Evolutionary conservation across 345 rosid species (phyloP).

Genomic region (Corchorus olitorius): DNA sequence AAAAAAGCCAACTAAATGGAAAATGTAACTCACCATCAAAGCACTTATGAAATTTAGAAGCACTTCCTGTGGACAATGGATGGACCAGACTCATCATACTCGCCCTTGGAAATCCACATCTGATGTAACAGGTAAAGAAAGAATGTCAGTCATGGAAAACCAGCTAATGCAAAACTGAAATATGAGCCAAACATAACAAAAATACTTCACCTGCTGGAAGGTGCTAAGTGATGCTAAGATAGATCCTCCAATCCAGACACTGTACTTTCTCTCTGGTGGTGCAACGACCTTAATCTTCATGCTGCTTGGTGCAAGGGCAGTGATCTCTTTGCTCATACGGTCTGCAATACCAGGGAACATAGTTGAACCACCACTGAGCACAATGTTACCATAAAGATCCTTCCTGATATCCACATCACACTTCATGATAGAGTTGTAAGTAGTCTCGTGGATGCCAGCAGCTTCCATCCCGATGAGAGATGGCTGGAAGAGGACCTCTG

Average conservation of each 20-base stretch:
- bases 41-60: conserved; percentile 38
- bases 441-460: conserved; percentile 72
- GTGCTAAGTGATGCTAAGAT: conserved; percentile 78
- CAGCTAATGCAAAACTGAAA: not conserved
- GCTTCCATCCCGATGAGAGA: conserved; percentile 73
- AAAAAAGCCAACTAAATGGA: conserved; percentile 48
- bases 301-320: conserved; percentile 44
- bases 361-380: conserved; percentile 68
- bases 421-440: conserved; percentile 70
- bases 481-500: conserved; percentile 68
- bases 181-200: not conserved
- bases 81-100: conserved; percentile 72
- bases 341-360: conserved; percentile 77
- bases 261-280: conserved; percentile 34
- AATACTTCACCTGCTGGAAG: conserved; percentile 61
- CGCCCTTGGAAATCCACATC: conserved; percentile 70
- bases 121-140: conserved; percentile 21
- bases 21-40: conserved; percentile 47
- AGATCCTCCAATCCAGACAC: conserved; percentile 82
- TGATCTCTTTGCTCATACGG: conserved; percentile 77
- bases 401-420: conserved; percentile 58
- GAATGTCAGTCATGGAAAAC: conserved; percentile 13
- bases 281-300: conserved; percentile 33
- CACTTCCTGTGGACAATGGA: conserved; percentile 66
- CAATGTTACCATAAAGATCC: conserved; percentile 36